Percentiles rank a stretch among this genome's conserved stretches.
Conservation (phyloP, 192 early-diverging fungal species). For the Coemansia aciculifera region DNA sequence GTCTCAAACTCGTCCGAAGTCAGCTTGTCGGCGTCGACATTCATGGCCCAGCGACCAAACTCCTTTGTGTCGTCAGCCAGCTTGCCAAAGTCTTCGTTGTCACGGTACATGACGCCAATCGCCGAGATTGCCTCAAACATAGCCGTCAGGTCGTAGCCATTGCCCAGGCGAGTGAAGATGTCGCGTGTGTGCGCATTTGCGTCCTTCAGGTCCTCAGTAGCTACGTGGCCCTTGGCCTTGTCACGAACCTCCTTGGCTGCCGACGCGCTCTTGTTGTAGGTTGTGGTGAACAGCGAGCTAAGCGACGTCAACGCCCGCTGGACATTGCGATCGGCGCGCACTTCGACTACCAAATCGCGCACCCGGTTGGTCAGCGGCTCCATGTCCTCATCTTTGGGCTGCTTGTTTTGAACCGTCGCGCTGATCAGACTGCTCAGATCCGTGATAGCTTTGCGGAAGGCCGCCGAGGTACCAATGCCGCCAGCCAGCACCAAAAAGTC, state of each 20-base stretch:
- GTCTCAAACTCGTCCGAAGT: conserved; percentile 41
- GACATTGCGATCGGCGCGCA: conserved; percentile 27
- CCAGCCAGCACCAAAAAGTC: conserved; percentile 35
- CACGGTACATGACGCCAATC: conserved; percentile 31
- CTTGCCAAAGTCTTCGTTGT: conserved; percentile 33
- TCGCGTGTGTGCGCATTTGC: conserved; percentile 25
- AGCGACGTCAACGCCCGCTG: conserved; percentile 37
- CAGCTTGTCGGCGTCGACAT: conserved; percentile 44
- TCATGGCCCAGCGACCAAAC: conserved; percentile 46
- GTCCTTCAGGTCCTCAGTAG: conserved; percentile 28
- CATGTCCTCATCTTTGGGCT: background rate
- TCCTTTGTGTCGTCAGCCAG: conserved; percentile 29
- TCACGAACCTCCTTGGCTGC: conserved; percentile 14
- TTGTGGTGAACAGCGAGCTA: conserved; percentile 27
- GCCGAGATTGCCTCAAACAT: conserved; percentile 25
- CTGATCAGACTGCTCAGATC: conserved; percentile 30
- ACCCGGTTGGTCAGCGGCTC: conserved; percentile 32
- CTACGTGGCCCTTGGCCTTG: conserved; percentile 32
- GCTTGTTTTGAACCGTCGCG: conserved; percentile 33
- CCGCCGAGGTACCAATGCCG: conserved; percentile 37
- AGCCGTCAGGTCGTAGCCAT: conserved; percentile 37
- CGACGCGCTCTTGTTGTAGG: conserved; percentile 8
- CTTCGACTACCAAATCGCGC: conserved; percentile 40
- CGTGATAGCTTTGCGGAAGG: conserved; percentile 35
- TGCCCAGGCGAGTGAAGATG: conserved; percentile 37